phyloP scores from a whole-genome alignment of 805 yeast genomes.

The Suhomyces kilbournensis region DNA sequence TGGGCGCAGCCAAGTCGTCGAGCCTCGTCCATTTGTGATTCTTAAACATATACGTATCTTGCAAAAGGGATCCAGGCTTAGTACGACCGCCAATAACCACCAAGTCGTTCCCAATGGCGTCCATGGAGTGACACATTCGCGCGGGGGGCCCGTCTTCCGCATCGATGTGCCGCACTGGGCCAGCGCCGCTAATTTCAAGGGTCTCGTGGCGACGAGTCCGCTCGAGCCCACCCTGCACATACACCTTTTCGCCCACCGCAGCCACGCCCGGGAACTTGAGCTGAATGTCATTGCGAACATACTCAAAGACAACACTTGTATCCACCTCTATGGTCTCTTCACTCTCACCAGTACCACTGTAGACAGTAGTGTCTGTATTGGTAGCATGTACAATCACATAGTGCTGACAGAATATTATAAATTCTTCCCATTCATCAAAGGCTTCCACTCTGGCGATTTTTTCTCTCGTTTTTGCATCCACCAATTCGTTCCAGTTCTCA shows the following conservation, averaged over 20 bases:
- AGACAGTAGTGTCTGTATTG: slow-evolving; percentile 23
- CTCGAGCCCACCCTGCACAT: slow-evolving; percentile 41
- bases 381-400: slow-evolving; percentile 68
- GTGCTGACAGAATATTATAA: slow-evolving; percentile 70
- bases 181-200: not conserved
- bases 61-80: slow-evolving; percentile 49
- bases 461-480: slow-evolving; percentile 35
- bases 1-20: slow-evolving; percentile 38
- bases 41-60: slow-evolving; percentile 25
- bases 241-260: slow-evolving; percentile 14
- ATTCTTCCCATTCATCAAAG: slow-evolving; percentile 86
- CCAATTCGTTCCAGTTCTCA: slow-evolving; percentile 53
- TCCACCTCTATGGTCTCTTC: not conserved
- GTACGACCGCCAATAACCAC: slow-evolving; percentile 66
- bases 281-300: slow-evolving; percentile 11
- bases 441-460: slow-evolving; percentile 54
- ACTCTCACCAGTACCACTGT: not conserved
- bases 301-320: not conserved
- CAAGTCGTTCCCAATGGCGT: slow-evolving; percentile 21
- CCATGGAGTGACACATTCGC: slow-evolving; percentile 60
- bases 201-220: slow-evolving; percentile 24
- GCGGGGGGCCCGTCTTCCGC: slow-evolving; percentile 25
- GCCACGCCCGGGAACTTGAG: slow-evolving; percentile 45
- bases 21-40: slow-evolving; percentile 38
- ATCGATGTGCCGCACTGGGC: not conserved